phyloP scores from a whole-genome alignment of 768 basidiomycete genomes.

The Psilocybe sp. region DNA sequence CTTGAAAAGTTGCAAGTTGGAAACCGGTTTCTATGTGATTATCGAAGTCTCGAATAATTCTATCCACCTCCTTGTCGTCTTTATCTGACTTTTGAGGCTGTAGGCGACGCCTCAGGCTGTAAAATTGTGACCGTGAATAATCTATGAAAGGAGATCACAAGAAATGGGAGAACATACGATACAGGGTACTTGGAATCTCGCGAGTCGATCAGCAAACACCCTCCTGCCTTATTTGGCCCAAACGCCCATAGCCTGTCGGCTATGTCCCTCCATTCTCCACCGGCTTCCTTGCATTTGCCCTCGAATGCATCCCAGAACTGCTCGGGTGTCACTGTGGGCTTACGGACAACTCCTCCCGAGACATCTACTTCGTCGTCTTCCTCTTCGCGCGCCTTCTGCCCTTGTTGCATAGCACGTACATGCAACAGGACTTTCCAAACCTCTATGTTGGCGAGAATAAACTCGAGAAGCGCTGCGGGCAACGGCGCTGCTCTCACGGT shows the following conservation, averaged over 20 bases:
- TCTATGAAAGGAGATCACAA: not conserved
- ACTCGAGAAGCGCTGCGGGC: constrained; percentile 67
- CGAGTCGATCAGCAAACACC: constrained; percentile 81
- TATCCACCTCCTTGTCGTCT: constrained; percentile 29
- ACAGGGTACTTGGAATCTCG: constrained; percentile 42
- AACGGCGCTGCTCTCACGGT: constrained; percentile 82
- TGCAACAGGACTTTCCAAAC: constrained; percentile 61
- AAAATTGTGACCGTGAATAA: constrained; percentile 8
- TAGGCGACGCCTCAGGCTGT: constrained; percentile 52
- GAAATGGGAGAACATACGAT: constrained; percentile 48
- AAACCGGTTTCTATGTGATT: constrained; percentile 89
- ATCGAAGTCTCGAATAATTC: constrained; percentile 59
- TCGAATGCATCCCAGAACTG: constrained; percentile 79
- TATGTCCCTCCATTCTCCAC: constrained; percentile 82
- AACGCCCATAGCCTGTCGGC: constrained; percentile 83
- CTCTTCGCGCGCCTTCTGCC: constrained; percentile 16
- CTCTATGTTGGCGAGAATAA: constrained; percentile 70
- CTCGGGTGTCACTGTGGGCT: constrained; percentile 64
- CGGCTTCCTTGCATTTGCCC: constrained; percentile 61
- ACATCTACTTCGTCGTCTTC: constrained; percentile 40
- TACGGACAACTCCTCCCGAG: constrained; percentile 57
- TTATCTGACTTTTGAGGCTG: constrained; percentile 34
- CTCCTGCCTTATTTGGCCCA: constrained; percentile 84
- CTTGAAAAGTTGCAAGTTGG: constrained; percentile 91
- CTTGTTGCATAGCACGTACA: constrained; percentile 34